These are phyloP conservation scores for Colletotrichum sp. DNA, from an alignment of 2,329 filamentous ascomycete species.

Conservation along the genomic window DNA sequence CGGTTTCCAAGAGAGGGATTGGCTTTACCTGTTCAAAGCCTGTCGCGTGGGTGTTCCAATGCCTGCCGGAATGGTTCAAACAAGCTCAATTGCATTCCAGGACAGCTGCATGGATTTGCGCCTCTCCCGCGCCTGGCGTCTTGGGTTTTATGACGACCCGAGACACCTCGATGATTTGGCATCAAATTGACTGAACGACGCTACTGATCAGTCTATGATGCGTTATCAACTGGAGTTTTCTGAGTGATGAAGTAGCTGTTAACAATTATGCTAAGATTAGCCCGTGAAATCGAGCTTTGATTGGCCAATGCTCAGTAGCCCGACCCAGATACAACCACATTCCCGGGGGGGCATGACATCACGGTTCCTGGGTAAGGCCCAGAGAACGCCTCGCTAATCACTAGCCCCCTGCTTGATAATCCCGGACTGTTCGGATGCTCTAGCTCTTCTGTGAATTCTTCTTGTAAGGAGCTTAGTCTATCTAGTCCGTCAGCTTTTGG, in stretches of 20 bases:
- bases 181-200: too few relatives aligned
- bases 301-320: neutral
- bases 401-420: neutral
- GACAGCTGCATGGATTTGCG: neutral
- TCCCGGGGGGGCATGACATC: neutral
- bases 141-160: neutral
- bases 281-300: rapidly evolving
- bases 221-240: neutral
- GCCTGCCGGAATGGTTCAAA: neutral
- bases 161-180: neutral
- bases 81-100: neutral
- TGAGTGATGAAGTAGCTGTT: neutral
- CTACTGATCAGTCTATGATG: neutral
- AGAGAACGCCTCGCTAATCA: neutral
- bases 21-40: neutral
- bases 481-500: too few relatives aligned
- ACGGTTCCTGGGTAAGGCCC: neutral
- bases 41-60: neutral
- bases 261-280: neutral
- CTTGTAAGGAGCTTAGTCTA: neutral
- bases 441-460: rapidly evolving
- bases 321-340: neutral
- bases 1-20: neutral
- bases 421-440: neutral
- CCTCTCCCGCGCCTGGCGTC: neutral